Base-by-base conservation (phyloP, 176 grass and related monocot species). In the Eragrostis nindensis region DNA sequence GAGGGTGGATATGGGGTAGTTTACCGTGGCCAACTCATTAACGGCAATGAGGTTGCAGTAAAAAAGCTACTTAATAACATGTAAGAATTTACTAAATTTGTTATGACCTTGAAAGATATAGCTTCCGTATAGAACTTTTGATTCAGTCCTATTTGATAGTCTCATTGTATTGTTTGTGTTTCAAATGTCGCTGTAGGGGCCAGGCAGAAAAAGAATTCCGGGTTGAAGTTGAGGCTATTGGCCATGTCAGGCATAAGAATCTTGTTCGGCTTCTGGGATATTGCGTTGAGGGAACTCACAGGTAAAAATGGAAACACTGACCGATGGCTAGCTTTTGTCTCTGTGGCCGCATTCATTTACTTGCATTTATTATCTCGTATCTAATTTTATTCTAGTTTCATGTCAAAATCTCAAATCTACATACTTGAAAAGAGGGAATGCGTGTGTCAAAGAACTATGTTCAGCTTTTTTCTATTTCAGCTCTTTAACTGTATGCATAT, bases 181-280 rank as follows among this genome's bases (percentile, higher is more conserved):
- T 65, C 14, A 32, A 49, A 13, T 77, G 4, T 22, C 44, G 42
- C 48, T 84, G 54, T 71, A 73, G 80, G 68, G 71, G 56, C 62
- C 71, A 43, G 62, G 91, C 91, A 70, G 91, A 93, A 75, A 93
- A 90, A 71, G 91, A 93, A 62, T 93, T 93, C 68, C 83, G 56
- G 55, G 80, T 82, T 47, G 80, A 72, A 61, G 80, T 82, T 14
- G 80, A 82, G 56, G 67, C 80, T 11, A 82, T 82, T 61, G 55
- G 68, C 7, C 68, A 61, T 2, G 80, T 82, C 21, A 61, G 80
- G 55, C 80, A 82, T 48, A 82, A 82, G 70, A 82, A 82, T 47
- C 68, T 82, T 24, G 68, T 72, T 14, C 55, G 79, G 18, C 56
- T 82, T 29, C 55, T 82, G 0, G 79, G 79, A 27, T 82, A 82